phyloP scores from a whole-genome alignment of 2,329 filamentous ascomycete genomes.

The Cladosporium sp. region DNA sequence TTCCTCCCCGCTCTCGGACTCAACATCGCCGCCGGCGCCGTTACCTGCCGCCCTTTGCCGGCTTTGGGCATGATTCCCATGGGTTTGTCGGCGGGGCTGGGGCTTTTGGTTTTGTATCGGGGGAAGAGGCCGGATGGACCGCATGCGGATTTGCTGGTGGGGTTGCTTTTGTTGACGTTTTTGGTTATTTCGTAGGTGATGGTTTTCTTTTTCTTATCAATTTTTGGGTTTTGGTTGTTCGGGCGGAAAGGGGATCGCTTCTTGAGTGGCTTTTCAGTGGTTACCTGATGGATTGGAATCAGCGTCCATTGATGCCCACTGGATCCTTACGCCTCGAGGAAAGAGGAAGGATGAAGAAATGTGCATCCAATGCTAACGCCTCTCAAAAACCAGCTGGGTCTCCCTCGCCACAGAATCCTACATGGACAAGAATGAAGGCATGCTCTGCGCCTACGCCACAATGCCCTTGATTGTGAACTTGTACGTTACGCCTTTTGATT shows the following conservation, averaged over 20 bases:
- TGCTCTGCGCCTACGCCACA: constrained; percentile 18
- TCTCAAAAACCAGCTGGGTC: neutral
- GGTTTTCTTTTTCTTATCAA: neutral
- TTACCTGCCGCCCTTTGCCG: constrained; percentile 5
- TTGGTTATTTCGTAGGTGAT: neutral
- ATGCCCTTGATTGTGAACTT: constrained; percentile 20
- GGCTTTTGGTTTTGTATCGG: no score
- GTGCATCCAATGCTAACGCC: no score
- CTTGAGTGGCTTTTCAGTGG: no score
- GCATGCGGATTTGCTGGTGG: neutral
- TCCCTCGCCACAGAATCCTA: neutral
- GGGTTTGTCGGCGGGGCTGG: constrained; percentile 14
- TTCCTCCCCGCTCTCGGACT: constrained; percentile 18
- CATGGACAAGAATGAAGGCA: neutral
- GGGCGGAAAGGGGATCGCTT: no score
- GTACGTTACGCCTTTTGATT: constrained; percentile 13
- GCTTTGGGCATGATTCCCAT: constrained; percentile 20
- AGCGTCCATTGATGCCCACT: no score
- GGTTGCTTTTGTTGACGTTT: neutral
- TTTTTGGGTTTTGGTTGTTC: no score
- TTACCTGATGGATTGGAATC: no score
- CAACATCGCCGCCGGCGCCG: constrained; percentile 18
- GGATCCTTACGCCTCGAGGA: no score
- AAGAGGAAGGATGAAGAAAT: no score
- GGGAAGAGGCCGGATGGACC: no score